Evolutionary conservation across 1,284 basidiomycete species (phyloP), one percentile per base, ranked within the genome.

Genomic region (Microstroma glucosiphilum): DNA sequence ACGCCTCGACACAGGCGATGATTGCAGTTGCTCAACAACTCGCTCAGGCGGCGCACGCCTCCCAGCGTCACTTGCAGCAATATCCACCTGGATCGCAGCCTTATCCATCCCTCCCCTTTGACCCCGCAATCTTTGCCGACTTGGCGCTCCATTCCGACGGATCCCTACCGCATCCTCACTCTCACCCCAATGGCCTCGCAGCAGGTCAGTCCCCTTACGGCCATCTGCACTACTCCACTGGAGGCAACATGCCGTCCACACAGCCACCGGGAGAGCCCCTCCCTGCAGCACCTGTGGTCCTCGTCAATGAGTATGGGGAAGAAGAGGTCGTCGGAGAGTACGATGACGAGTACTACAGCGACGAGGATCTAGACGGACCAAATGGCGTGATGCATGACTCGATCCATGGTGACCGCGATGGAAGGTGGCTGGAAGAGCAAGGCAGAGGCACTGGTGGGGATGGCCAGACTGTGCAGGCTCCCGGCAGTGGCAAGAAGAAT

Each of bases 11-110:
- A 15, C 76, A 79, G 58, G 73, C 77, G 46, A 78, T 79, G 76
- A 75, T 79, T 43, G 76, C 77, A 37, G 76, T 79, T 25, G 77
- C 77, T n/a, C 76, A 77, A 60, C 77, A 79, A 65, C 67, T 79
- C 23, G 76, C 77, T 9, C 72, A 76, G 62, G 72, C 73, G 6
- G 69, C 77, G 8, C 74, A 79, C 56, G 77, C 76, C 17, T 72
- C 74, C 21, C 77, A 79, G 65, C 60, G 71, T 17, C 71, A 73
- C 48, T 59, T 70, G 13, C 68, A 71, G 61, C 71, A 75, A 59
- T 69, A 66, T 56, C 66, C 73, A n/a, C 67, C 68, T 11, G 68
- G 69, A 62, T 64, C 65, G 43, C 66, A 70, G 42, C 63, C 70
- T 46, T 70, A 71, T 55, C 67, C 73, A 30, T 64, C 71, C 37